Percentiles rank a stretch among this genome's conserved stretches.
These are phyloP conservation scores for Sporothrix brunneoviolacea DNA, from an alignment of 2,329 filamentous ascomycete genomes.

Conservation along the genomic window DNA sequence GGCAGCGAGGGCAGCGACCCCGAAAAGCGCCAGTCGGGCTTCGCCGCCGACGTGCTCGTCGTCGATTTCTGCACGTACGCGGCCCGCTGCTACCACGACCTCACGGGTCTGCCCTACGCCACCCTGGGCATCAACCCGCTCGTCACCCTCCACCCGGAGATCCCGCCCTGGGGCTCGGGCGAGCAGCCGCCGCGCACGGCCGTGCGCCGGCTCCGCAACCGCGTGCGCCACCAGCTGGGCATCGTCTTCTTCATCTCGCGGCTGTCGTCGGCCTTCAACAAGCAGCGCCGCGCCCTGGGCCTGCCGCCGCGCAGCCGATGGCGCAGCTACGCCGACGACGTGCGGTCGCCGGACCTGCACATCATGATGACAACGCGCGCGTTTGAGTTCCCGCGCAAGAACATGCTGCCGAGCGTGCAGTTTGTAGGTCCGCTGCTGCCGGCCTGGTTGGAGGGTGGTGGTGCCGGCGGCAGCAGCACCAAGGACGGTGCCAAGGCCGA, in stretches of 20 bases:
- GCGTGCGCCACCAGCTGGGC: constrained; percentile 20
- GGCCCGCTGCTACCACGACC: constrained; percentile 16
- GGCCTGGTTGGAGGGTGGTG: background rate
- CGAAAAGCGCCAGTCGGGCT: background rate
- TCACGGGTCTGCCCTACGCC: constrained; percentile 26
- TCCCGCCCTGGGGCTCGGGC: constrained; percentile 26
- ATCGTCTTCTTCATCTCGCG: constrained; percentile 13
- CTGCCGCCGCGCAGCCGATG: constrained; percentile 24
- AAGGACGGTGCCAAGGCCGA: background rate
- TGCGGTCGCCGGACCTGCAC: constrained; percentile 27
- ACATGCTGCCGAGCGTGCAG: constrained; percentile 12
- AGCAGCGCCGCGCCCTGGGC: constrained; percentile 25
- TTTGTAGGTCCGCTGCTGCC: constrained; percentile 17
- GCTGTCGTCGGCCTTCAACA: constrained; percentile 26
- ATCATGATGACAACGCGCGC: constrained; percentile 25
- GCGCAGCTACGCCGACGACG: constrained; percentile 30
- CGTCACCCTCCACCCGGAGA: constrained; percentile 22
- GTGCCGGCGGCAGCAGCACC: background rate
- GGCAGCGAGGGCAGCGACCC: background rate
- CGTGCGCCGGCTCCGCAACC: constrained; percentile 24
- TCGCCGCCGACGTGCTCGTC: constrained; percentile 15
- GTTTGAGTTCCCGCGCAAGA: constrained; percentile 19
- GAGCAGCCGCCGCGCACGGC: constrained; percentile 24
- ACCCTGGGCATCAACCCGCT: constrained; percentile 35
- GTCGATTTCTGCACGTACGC: constrained; percentile 18